Evolutionary conservation across 768 basidiomycete species (phyloP), one percentile per base, ranked within the genome.

Genomic region (Chalciporus pseudorubinellus): DNA sequence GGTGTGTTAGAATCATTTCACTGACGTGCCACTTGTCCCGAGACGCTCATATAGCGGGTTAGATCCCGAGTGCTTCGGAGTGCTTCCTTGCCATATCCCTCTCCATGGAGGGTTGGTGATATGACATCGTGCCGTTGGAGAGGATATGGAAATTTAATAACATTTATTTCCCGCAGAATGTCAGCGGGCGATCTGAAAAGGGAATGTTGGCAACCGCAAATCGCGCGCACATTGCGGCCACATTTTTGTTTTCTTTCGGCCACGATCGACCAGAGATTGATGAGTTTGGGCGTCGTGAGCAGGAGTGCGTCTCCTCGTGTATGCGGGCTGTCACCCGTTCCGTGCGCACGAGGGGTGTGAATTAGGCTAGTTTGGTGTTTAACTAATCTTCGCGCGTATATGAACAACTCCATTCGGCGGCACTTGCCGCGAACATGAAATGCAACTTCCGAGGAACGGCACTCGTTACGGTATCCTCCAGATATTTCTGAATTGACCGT

Each of bases 271-370:
- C 19, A 36, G 34, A 7, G 34, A 16, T 36, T 36, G 16, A 36
- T 36, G 14, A 16, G n/a, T 3, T 31, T 31, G 13, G 29, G 29
- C 31, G 22, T 41, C 46, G 40, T 41, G 46, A 19, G 1, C 29
- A 36, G 34, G 34, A n/a, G 34, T n/a, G 13, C 16, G 34, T 21
- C 8, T 19, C 52, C 52, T 57, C 63, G 59, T 63, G 64, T 51
- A 34, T 14, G 39, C 29, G 46, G 58, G 52, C 52, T 44, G 55
- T 50, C 46, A 21, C 31, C 39, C 51, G 43, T 39, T 46, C 29
- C 38, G 18, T 34, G 34, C 33, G 52, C 46, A 48, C 42, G 42
- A 53, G 52, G 31, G 21, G 20, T 34, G 45, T 36, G 16, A 36
- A 26, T 20, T 48, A 48, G 33, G 18, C 31, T 44, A 53, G 48